These are phyloP conservation scores for Neurospora tetraspora DNA, from an alignment of 495 filamentous ascomycete genomes.

Conservation along the genomic window DNA sequence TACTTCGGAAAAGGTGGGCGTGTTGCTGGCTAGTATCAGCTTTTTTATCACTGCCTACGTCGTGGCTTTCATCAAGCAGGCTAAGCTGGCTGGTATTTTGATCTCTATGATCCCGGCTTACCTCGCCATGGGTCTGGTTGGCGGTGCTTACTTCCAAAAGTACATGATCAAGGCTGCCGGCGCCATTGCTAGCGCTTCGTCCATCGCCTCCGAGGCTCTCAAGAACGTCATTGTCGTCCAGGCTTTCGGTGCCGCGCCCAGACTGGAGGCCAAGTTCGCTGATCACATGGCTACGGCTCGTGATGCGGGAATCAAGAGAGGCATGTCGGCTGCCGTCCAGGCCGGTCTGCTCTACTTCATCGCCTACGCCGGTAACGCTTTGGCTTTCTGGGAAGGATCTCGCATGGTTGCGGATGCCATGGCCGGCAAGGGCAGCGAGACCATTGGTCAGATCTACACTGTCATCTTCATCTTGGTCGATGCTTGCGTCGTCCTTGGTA, in stretches of 20 bases:
- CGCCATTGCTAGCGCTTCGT: conserved; percentile 36
- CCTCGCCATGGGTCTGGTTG: conserved; percentile 50
- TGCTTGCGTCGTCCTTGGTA: conserved; percentile 56
- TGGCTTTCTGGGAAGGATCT: conserved; percentile 91
- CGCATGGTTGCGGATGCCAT: conserved; percentile 58
- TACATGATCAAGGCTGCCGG: conserved; percentile 42
- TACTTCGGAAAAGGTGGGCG: conserved; percentile 57
- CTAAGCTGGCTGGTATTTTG: conserved; percentile 39
- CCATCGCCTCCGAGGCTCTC: conserved; percentile 82
- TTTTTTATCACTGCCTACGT: conserved; percentile 55
- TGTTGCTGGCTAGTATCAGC: conserved; percentile 43
- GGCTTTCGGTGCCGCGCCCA: conserved; percentile 78
- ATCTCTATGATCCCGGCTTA: conserved; percentile 55
- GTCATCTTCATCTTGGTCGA: conserved; percentile 23
- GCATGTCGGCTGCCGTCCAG: conserved; percentile 59
- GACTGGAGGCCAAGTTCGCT: conserved; percentile 72
- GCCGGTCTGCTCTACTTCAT: conserved; percentile 66
- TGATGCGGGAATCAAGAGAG: conserved; percentile 60
- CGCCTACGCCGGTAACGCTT: conserved; percentile 76
- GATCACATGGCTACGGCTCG: conserved; percentile 56
- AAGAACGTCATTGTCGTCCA: conserved; percentile 78
- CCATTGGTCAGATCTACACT: conserved; percentile 19
- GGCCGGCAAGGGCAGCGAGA: conserved; percentile 22
- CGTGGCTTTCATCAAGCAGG: conserved; percentile 52
- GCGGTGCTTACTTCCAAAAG: conserved; percentile 48